Evolutionary conservation across 257 asterid genomes (phyloP), one percentile per base, ranked within the genome.

Genomic region (Osmanthus fragrans): DNA sequence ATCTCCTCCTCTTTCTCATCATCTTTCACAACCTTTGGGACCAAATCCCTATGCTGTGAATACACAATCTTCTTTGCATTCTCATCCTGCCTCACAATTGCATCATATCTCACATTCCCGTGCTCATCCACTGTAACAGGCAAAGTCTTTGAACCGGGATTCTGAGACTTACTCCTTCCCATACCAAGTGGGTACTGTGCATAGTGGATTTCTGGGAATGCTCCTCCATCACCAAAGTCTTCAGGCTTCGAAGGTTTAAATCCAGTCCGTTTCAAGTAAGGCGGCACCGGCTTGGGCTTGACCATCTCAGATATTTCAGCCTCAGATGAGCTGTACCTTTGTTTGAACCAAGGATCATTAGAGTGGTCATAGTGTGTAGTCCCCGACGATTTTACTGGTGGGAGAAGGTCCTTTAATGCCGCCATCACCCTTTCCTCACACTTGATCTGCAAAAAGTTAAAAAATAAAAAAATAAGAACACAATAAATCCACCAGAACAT

Each of bases 191-290:
- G 98, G 80, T 91, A 90, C 75, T 93, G 98, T 0, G 94, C 97
- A 54, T 87, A 90, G 34, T 91, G 99, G 58, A 95, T 89, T 81
- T 95, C 99, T 2, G 99, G 99, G 76, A 95, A 95, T 1, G 98
- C 98, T 68, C 99, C 99, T 37, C 99, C 99, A 90, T 93, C 97
- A 0, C 99, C 99, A 74, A 90, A 95, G 73, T 95, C 97, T 88
- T 91, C 99, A 0, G 87, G 91, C 78, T 95, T 93, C 3, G 94
- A 85, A 0, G 99, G 99, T 88, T 88, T 90, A 75, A 92, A 95
- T 32, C 97, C 98, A 0, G 96, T 87, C 63, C 97, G 87, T 77
- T 95, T 92, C 84, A 93, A 75, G 79, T 95, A 95, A 4, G 84
- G 89, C 0, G 98, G 97, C 58, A 91, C 97, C 0, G 81, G 90